phyloP scores from a whole-genome alignment of 2,329 filamentous ascomycete genomes.

The Neonectria hederae region DNA sequence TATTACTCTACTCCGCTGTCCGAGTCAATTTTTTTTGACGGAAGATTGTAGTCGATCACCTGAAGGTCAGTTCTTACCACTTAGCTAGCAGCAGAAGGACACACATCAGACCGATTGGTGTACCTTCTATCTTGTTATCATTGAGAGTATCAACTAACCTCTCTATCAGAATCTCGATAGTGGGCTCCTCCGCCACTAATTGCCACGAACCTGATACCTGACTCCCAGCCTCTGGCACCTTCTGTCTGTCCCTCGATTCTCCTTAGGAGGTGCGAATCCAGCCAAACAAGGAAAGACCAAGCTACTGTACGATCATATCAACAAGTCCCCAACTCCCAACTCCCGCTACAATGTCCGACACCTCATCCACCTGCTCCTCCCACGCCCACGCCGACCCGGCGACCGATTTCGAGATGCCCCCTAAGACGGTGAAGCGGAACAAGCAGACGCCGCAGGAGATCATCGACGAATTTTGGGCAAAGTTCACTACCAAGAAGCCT shows the following conservation, averaged over 20 bases:
- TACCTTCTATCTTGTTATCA: neutral
- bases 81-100: neutral
- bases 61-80: too few species aligned
- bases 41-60: too few species aligned
- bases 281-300: neutral
- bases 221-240: neutral
- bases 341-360: conserved; percentile 3
- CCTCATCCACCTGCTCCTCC: neutral
- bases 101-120: neutral
- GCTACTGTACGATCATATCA: neutral
- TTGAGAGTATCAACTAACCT: too few species aligned
- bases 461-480: conserved; percentile 78
- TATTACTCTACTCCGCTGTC: neutral
- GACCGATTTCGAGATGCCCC: neutral
- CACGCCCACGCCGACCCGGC: neutral
- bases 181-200: neutral
- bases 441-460: conserved; percentile 71
- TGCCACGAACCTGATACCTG: too few species aligned
- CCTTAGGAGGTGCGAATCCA: neutral
- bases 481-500: conserved; percentile 74
- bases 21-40: too few species aligned
- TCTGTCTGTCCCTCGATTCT: neutral
- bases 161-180: too few species aligned
- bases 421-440: conserved; percentile 36
- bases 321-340: neutral